These are phyloP conservation scores for Crithidia mellificae DNA, from an alignment of 208 protist species.

Conservation along the genomic window DNA sequence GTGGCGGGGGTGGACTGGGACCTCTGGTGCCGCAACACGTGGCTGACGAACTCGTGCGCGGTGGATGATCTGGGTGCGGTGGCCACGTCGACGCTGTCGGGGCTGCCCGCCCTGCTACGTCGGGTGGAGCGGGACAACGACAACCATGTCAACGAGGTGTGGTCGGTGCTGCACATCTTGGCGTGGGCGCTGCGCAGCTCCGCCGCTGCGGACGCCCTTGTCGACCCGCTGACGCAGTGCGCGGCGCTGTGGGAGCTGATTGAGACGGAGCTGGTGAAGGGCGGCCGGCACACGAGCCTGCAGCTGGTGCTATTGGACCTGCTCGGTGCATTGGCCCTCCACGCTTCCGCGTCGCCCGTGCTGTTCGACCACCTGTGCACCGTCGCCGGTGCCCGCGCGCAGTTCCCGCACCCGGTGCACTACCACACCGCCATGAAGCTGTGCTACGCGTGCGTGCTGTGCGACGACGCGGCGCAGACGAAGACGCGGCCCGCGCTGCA, in stretches of 20 bases:
- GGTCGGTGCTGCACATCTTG: conserved; percentile 30
- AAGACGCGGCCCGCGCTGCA: background rate
- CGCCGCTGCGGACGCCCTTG: conserved; percentile 1
- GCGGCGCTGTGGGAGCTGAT: conserved; percentile 25
- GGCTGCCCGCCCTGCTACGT: conserved; percentile 14
- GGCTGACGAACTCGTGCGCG: conserved; percentile 32
- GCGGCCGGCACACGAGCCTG: conserved; percentile 15
- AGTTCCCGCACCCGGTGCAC: conserved; percentile 27
- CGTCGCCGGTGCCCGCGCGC: conserved; percentile 14
- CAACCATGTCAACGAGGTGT: conserved; percentile 27
- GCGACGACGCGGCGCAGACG: conserved; percentile 5
- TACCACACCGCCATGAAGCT: conserved; percentile 27
- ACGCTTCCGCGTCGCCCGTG: conserved; percentile 13
- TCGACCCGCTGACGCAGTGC: conserved; percentile 19
- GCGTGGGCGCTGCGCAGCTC: conserved; percentile 31
- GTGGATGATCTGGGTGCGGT: conserved; percentile 28
- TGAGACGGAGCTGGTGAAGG: conserved; percentile 9
- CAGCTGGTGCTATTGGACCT: conserved; percentile 31
- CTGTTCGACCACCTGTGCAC: conserved; percentile 18
- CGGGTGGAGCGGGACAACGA: conserved; percentile 19
- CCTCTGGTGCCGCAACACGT: conserved; percentile 36
- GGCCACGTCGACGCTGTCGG: conserved; percentile 8
- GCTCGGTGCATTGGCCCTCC: conserved; percentile 27
- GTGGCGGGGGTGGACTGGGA: conserved; percentile 23
- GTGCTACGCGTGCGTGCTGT: conserved; percentile 27